These are phyloP conservation scores for Boletellus ananas DNA, from an alignment of 768 basidiomycete species.

Conservation along the genomic window DNA sequence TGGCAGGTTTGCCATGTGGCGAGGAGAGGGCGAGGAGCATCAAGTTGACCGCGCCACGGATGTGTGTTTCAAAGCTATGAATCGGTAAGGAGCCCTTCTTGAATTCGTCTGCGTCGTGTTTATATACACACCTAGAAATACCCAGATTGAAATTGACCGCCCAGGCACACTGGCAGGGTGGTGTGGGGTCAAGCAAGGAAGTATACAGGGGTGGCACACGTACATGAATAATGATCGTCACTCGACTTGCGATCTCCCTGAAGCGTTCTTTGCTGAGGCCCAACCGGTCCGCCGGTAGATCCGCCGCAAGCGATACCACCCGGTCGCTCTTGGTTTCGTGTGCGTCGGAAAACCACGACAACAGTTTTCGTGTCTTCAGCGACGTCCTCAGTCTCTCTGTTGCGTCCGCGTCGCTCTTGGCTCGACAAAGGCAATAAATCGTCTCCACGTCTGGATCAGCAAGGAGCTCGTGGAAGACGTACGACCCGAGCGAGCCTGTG, in stretches of 20 bases:
- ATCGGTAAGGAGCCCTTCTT: not conserved
- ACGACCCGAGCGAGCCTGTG: constrained; percentile 52
- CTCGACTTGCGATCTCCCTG: constrained; percentile 30
- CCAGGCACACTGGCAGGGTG: constrained; percentile 46
- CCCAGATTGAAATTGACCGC: constrained; percentile 52
- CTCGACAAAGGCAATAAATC: constrained; percentile 51
- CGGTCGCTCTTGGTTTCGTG: constrained; percentile 13
- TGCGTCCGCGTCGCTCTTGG: constrained; percentile 42
- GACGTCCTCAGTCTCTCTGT: constrained; percentile 39
- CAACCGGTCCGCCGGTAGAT: constrained; percentile 38
- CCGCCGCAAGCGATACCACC: constrained; percentile 42
- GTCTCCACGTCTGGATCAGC: constrained; percentile 33
- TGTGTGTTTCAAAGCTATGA: constrained; percentile 40
- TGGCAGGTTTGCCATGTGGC: constrained; percentile 28
- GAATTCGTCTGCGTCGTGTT: too few species aligned
- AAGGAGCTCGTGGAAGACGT: constrained; percentile 45
- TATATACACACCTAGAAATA: constrained; percentile 19
- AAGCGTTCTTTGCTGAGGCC: constrained; percentile 40
- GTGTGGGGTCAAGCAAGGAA: not conserved
- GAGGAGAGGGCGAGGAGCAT: constrained; percentile 46
- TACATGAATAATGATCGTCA: constrained; percentile 47
- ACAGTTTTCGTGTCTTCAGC: constrained; percentile 35
- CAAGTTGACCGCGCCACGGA: constrained; percentile 48
- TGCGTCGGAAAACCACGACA: constrained; percentile 6
- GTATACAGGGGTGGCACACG: not conserved